Base-by-base conservation (phyloP, 1,284 basidiomycete species). In the Agaricales sp. region DNA sequence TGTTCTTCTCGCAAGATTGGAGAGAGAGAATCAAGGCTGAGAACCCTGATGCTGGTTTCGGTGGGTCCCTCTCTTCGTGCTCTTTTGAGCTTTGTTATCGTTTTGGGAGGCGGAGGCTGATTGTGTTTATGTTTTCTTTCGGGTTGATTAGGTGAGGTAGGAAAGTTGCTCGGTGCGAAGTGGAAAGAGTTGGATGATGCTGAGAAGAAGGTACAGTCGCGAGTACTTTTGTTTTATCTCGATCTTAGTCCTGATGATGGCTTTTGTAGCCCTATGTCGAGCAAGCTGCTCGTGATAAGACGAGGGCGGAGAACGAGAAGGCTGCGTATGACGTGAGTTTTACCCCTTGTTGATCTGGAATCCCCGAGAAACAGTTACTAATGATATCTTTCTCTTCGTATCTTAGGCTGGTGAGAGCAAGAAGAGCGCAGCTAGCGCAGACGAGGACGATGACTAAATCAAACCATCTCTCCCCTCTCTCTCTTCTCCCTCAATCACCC, bases 1-100 rank as follows among this genome's bases (percentile, higher is more conserved):
- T 98, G 93, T 94, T 94, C 86, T 97, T 97, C 78, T 86, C 82
- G 61, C 90, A 93, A 67, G 93, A 94, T 69, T 89, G 89, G 85
- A 80, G 93, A 63, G 89, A 95, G 69, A 82, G 86, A 62, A 89
- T 97, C 77, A 95, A 94, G 81, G 62, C 78, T 51, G 94, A 95
- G 73, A 96, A 97, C 75, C 91, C 92, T 50, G 90, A 93, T 53
- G 93, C 92, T 35, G 78, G 84, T 52, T 97, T 97, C 63, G 93
- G 93, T 85, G 54, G 51, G 80, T 73, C 1, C 19, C 51, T 47
- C 16, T 26, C 24, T 47, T 51, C 39, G 21, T 50, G 48, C 51
- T 45, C 44, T 39, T 43, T 48, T 47, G 46, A 45, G 51, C 23
- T n/a, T n/a, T n/a, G n/a, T n/a, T n/a, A n/a, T n/a, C n/a, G n/a